These are phyloP conservation scores for Fimicolochytrium jonesii DNA, from an alignment of 192 early-diverging fungal species.

Conservation along the genomic window DNA sequence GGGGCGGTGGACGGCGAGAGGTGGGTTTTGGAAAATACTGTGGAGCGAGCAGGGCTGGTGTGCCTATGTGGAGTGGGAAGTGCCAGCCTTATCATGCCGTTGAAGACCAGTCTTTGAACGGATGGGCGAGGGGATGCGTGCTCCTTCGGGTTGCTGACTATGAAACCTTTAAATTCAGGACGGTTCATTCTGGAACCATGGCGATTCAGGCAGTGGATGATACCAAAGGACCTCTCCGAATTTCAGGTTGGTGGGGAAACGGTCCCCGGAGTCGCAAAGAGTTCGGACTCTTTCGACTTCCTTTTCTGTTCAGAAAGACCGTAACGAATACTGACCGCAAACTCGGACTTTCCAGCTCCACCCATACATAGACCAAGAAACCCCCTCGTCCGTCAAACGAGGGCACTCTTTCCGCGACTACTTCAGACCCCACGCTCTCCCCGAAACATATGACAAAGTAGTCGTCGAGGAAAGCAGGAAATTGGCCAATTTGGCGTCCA, in stretches of 20 bases:
- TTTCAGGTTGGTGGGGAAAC: constrained; percentile 33
- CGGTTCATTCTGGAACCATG: constrained; percentile 35
- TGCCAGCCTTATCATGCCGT: too few relatives aligned
- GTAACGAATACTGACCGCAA: too few relatives aligned
- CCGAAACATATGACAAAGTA: constrained; percentile 13
- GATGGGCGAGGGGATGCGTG: too few relatives aligned
- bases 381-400: constrained; percentile 7
- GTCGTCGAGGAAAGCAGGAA: constrained; percentile 4
- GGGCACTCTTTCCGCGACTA: constrained; percentile 31
- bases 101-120: too few relatives aligned
- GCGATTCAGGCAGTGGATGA: constrained; percentile 30
- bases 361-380: constrained; percentile 28
- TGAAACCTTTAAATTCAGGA: constrained; percentile 1
- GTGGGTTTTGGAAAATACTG: constrained; percentile 3
- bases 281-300: neutral
- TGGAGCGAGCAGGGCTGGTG: too few relatives aligned
- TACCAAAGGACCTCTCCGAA: constrained; percentile 27
- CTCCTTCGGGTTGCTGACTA: neutral
- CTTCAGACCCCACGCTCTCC: constrained; percentile 21
- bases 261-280: neutral
- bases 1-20: constrained; percentile 43
- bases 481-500: neutral
- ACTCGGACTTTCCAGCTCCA: constrained; percentile 27
- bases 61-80: too few relatives aligned
- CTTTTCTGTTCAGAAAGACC: neutral